Evolutionary conservation across 768 basidiomycete genomes (phyloP).

Genomic region (Dioszegia hungarica): DNA sequence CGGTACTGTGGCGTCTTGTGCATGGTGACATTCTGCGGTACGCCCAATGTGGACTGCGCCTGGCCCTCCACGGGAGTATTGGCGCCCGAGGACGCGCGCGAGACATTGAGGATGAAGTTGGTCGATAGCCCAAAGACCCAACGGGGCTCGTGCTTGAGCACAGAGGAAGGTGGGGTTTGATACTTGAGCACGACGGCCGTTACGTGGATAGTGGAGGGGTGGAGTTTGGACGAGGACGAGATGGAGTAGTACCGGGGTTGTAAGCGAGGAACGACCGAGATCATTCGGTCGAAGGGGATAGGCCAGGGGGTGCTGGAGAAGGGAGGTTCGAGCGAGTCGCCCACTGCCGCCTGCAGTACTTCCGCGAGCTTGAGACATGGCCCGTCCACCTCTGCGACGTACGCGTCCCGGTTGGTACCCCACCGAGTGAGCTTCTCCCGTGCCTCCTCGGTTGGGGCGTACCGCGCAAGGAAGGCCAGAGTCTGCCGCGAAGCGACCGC

Average conservation of each 20-base stretch:
- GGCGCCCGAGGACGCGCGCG: slow-evolving; percentile 55
- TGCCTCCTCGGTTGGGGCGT: slow-evolving; percentile 74
- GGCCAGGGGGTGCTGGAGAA: slow-evolving; percentile 74
- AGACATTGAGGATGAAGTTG: slow-evolving; percentile 92
- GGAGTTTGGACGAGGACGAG: slow-evolving; percentile 89
- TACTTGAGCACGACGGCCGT: slow-evolving; percentile 95
- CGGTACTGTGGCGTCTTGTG: slow-evolving; percentile 62
- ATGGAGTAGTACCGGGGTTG: slow-evolving; percentile 99
- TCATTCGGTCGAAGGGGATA: slow-evolving; percentile 94
- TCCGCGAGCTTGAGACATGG: slow-evolving; percentile 88
- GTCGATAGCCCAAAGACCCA: slow-evolving; percentile 63
- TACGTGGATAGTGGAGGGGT: slow-evolving; percentile 84
- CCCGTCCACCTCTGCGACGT: slow-evolving; percentile 65
- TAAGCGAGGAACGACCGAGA: slow-evolving; percentile 85
- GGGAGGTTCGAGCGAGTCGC: slow-evolving; percentile 64
- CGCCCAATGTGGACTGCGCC: slow-evolving; percentile 20
- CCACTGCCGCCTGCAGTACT: slow-evolving; percentile 82
- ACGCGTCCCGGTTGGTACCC: slow-evolving; percentile 82
- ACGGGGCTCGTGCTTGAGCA: slow-evolving; percentile 55
- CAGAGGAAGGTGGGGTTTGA: slow-evolving; percentile 59
- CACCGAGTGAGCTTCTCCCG: slow-evolving; percentile 68
- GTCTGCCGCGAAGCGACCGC: slow-evolving; percentile 92
- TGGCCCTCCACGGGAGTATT: slow-evolving; percentile 25
- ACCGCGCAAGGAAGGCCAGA: slow-evolving; percentile 78
- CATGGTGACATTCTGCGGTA: slow-evolving; percentile 46